Conservation (phyloP, 768 basidiomycete species). For the Mycena vitilis region DNA sequence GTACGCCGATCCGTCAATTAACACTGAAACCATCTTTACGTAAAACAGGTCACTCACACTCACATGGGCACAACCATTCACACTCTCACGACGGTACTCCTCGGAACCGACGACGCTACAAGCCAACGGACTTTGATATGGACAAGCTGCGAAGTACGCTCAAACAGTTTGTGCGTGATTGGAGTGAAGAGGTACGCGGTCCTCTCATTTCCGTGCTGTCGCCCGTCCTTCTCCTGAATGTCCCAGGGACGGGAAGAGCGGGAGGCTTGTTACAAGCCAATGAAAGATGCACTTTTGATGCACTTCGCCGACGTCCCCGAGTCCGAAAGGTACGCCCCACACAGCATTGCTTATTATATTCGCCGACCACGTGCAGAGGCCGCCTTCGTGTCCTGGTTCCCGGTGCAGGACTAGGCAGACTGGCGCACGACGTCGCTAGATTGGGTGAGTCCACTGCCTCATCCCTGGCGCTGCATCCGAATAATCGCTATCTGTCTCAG, state of each 20-base stretch:
- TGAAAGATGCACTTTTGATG: constrained; percentile 76
- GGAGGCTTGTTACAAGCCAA: constrained; percentile 82
- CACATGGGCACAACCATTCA: constrained; percentile 11
- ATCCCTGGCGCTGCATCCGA: neutral
- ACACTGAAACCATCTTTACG: neutral
- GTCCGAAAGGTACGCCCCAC: constrained; percentile 61
- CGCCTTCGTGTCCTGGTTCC: constrained; percentile 85
- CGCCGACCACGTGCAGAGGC: constrained; percentile 49
- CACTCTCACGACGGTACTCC: constrained; percentile 43
- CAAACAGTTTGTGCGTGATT: constrained; percentile 94
- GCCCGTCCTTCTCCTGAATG: neutral
- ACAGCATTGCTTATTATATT: constrained; percentile 4
- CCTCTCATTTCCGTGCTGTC: neutral
- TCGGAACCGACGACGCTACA: constrained; percentile 48
- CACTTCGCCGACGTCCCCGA: constrained; percentile 69
- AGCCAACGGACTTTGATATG: constrained; percentile 80
- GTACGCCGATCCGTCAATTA: constrained; percentile 13
- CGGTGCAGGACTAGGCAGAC: constrained; percentile 88
- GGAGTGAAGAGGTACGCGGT: constrained; percentile 79
- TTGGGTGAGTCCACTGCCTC: constrained; percentile 62
- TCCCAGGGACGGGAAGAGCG: constrained; percentile 80
- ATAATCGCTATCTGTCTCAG: constrained; percentile 49
- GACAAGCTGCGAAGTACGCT: constrained; percentile 93
- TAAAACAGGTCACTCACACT: constrained; percentile 31
- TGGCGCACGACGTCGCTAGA: constrained; percentile 89